Evolutionary conservation across 306 rosid genomes (phyloP).

Genomic region (Lablab purpureus): DNA sequence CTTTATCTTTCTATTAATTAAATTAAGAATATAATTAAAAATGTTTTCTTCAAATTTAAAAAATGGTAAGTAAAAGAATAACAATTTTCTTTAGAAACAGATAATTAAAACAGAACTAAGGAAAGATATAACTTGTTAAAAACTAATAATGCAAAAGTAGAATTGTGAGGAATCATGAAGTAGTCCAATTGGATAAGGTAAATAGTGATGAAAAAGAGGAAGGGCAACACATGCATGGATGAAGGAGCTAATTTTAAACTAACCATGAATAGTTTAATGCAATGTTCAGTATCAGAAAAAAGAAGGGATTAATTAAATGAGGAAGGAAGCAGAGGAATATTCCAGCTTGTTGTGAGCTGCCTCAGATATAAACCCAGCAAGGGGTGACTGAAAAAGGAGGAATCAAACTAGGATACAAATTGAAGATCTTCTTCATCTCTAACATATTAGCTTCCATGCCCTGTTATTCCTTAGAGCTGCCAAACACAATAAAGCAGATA

Average conservation of each 20-base stretch:
- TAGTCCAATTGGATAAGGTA: background rate
- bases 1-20: too few relatives aligned
- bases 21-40: too few relatives aligned
- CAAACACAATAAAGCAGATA: constrained; percentile 55
- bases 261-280: constrained; percentile 24
- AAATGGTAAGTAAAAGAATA: too few relatives aligned
- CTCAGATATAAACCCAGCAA: constrained; percentile 45
- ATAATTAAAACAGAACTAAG: too few relatives aligned
- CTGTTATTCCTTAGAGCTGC: constrained; percentile 39
- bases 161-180: background rate
- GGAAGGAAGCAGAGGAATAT: constrained; percentile 50
- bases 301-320: constrained; percentile 17
- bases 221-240: background rate
- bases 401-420: constrained; percentile 39
- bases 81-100: too few relatives aligned
- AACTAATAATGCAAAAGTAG: background rate
- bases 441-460: constrained; percentile 52
- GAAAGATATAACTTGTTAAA: too few relatives aligned
- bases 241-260: background rate
- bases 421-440: constrained; percentile 44
- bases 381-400: constrained; percentile 18
- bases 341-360: constrained; percentile 56
- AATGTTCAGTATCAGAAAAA: constrained; percentile 14
- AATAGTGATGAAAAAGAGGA: constrained; percentile 22
- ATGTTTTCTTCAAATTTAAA: too few relatives aligned